Percentiles rank a stretch among this genome's conserved stretches.
phyloP scores from a whole-genome alignment of 73 alveolate genomes.

The Paraurostyla sp. region DNA sequence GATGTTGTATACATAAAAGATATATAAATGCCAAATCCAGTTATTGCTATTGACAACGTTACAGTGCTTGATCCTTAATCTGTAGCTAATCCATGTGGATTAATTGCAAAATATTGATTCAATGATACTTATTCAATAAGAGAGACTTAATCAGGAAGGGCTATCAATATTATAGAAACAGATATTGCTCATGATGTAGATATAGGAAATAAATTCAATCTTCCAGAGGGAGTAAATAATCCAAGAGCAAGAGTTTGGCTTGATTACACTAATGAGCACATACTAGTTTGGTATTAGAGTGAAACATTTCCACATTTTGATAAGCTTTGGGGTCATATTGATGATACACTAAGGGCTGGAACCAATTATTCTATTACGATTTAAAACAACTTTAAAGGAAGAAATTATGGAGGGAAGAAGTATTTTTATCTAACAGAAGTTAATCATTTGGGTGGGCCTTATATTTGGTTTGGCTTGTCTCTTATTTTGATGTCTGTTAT shows the following conservation, averaged over 20 bases:
- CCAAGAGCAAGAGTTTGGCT: slow-evolving; percentile 68
- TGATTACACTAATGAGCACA: slow-evolving; percentile 61
- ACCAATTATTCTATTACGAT: slow-evolving; percentile 35
- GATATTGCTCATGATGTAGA: slow-evolving; percentile 86
- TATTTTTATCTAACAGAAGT: slow-evolving; percentile 62
- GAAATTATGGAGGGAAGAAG: slow-evolving; percentile 65
- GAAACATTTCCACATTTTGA: slow-evolving; percentile 78
- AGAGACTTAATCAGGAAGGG: not conserved
- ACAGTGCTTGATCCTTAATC: slow-evolving; percentile 67
- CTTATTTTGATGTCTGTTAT: slow-evolving; percentile 32
- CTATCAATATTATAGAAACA: slow-evolving; percentile 58
- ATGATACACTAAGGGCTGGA: slow-evolving; percentile 40
- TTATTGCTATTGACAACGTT: slow-evolving; percentile 81
- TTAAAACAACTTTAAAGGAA: slow-evolving; percentile 33
- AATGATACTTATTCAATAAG: slow-evolving; percentile 70
- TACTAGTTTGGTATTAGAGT: slow-evolving; percentile 84
- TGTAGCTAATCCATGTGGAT: slow-evolving; percentile 90
- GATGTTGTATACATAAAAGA: not conserved
- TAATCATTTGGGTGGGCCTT: slow-evolving; percentile 76
- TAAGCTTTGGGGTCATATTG: slow-evolving; percentile 77
- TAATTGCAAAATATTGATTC: slow-evolving; percentile 86
- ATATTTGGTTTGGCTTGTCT: slow-evolving; percentile 68
- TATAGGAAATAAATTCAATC: slow-evolving; percentile 75
- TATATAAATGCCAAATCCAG: slow-evolving; percentile 48
- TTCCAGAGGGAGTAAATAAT: slow-evolving; percentile 69